Evolutionary conservation across 495 filamentous ascomycete genomes (phyloP).

Genomic region (Neurospora sp.): DNA sequence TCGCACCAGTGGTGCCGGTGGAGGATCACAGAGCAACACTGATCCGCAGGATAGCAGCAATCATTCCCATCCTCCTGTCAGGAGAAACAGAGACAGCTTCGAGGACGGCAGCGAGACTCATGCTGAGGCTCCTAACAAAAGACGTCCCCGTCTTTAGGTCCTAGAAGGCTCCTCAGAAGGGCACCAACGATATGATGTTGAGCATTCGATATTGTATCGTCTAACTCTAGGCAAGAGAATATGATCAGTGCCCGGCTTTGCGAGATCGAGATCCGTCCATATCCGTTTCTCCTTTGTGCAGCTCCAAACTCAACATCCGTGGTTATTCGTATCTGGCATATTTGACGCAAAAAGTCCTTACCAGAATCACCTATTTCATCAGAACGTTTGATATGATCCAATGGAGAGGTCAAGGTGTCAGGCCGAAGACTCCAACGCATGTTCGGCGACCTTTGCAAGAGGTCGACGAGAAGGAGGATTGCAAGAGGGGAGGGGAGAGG

Average conservation of each 20-base stretch:
- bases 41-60: neutral
- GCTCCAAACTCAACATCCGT: too few species aligned
- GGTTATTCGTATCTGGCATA: neutral
- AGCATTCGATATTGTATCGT: neutral
- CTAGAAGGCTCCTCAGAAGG: neutral
- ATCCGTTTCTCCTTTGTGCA: too few species aligned
- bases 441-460: conserved; percentile 32
- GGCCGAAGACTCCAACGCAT: conserved; percentile 34
- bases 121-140: neutral
- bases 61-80: neutral
- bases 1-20: neutral
- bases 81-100: neutral
- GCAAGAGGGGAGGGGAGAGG: neutral
- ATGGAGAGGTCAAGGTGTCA: conserved; percentile 21
- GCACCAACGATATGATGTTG: too few species aligned
- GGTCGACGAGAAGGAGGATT: neutral
- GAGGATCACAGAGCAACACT: neutral
- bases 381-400: conserved; percentile 19
- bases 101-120: neutral
- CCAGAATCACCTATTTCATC: neutral
- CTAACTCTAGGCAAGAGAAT: neutral
- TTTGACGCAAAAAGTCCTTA: neutral
- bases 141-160: neutral
- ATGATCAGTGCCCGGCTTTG: neutral
- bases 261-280: too few species aligned